These are phyloP conservation scores for Syzygium oleosum DNA, from an alignment of 345 rosid genomes.

Conservation along the genomic window DNA sequence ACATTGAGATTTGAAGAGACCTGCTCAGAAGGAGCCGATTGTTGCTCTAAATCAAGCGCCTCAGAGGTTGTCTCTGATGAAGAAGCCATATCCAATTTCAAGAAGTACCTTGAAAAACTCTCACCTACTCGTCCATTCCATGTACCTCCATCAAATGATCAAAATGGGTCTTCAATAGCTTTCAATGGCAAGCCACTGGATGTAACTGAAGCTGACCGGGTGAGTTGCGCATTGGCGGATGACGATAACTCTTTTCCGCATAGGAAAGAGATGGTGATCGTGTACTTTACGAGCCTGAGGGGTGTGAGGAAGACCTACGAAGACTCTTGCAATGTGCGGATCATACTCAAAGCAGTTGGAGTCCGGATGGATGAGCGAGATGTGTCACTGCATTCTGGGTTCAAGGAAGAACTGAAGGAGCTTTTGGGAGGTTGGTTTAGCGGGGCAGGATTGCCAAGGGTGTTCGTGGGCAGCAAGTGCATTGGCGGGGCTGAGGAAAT, in stretches of 20 bases:
- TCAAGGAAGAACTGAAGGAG: conserved; percentile 64
- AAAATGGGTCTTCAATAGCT: not conserved
- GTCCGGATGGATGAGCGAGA: conserved; percentile 70
- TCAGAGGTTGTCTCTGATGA: conserved; percentile 43
- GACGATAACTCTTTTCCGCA: not conserved
- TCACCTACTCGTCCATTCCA: conserved; percentile 47
- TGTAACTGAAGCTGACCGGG: not conserved
- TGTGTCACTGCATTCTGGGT: conserved; percentile 83
- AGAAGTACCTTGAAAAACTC: conserved; percentile 41
- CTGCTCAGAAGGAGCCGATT: not conserved
- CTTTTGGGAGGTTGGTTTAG: conserved; percentile 30
- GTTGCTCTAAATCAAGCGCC: not conserved
- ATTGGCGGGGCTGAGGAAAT: conserved; percentile 82
- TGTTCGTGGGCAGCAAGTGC: conserved; percentile 60
- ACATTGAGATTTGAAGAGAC: conserved; percentile 19
- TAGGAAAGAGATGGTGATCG: conserved; percentile 34
- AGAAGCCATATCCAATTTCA: conserved; percentile 39
- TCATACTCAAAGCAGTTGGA: conserved; percentile 47
- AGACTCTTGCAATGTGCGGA: conserved; percentile 60
- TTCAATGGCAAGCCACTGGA: conserved; percentile 2
- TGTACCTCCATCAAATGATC: not conserved
- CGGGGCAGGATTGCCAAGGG: conserved; percentile 48
- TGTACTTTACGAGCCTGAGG: conserved; percentile 75
- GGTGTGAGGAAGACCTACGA: conserved; percentile 84
- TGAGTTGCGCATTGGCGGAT: not conserved